Evolutionary conservation across 108 stramenopile species (phyloP), one percentile per base, ranked within the genome.

Genomic region (Schizochytrium sp.): DNA sequence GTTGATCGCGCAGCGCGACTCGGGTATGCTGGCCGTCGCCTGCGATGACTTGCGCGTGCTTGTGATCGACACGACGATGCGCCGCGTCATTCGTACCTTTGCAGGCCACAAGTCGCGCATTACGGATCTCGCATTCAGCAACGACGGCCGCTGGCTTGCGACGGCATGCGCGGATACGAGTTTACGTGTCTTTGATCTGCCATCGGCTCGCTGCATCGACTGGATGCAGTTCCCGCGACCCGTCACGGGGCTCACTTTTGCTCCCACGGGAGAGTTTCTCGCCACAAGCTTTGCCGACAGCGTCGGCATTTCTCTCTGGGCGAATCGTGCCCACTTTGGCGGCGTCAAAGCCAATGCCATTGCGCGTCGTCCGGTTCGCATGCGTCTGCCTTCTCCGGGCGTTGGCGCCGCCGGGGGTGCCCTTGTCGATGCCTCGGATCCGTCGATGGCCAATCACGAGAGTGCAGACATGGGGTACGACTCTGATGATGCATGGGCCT

Each of bases 251-350:
- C 83, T 99, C 59, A 93, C 96, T 4, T 89, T 97, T 28, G 96
- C 96, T 58, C 97, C 97, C 10, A 97, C 97, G 6, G 98, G 98
- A n/a, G 98, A 99, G 93, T 98, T 96, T 90, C 90, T 99, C 44
- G 96, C 96, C 60, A 98, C 98, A 45, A 93, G 95, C 48, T 98
- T 98, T 91, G 89, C 88, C 5, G 96, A 94, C 45, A 93, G 90
- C 63, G 88, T 95, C 23, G 98, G 97, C 44, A 93, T 99, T 60
- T 94, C 94, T 88, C 89, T 99, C 5, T 99, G 97, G 97, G 96
- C 96, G 63, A 97, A 98, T 92, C 95, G 69, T 29, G 76, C 92
- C 53, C 90, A 59, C 60, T 92, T 88, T 90, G 58, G 12, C 41
- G 5, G 47, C 44, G 87, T 91, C 16, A 51, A 87, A 19, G n/a